A percentile compares a stretch with the other conserved stretches of the same genome.
These are phyloP conservation scores for Citrus unshiu DNA, from an alignment of 345 rosid genomes.

Conservation along the genomic window DNA sequence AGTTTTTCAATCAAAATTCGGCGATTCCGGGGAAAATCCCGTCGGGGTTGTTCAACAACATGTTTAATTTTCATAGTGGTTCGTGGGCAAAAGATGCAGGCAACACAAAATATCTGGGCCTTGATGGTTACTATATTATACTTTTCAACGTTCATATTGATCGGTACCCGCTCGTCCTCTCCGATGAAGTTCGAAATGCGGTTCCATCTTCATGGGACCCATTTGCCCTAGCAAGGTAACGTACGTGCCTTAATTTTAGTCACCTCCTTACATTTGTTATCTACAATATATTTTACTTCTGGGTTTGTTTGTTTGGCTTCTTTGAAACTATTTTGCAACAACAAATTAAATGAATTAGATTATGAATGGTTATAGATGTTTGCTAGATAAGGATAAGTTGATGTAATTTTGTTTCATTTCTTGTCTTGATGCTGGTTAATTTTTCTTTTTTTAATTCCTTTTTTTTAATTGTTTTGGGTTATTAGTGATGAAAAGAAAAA, in stretches of 20 bases:
- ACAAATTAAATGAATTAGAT: too few relatives aligned
- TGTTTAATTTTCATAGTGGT: constrained; percentile 66
- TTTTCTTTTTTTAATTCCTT: too few relatives aligned
- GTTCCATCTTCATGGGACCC: constrained; percentile 93
- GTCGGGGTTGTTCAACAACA: constrained; percentile 67
- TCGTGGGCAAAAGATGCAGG: constrained; percentile 80
- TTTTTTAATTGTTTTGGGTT: too few relatives aligned
- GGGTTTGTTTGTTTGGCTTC: background rate
- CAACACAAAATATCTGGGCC: constrained; percentile 55
- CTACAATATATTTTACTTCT: background rate
- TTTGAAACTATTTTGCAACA: too few relatives aligned
- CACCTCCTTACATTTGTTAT: too few relatives aligned
- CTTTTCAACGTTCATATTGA: constrained; percentile 60
- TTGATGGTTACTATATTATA: constrained; percentile 63
- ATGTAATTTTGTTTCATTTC: too few relatives aligned
- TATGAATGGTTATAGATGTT: too few relatives aligned
- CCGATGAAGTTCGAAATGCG: constrained; percentile 54
- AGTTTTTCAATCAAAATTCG: constrained; percentile 60
- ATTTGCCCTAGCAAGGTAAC: constrained; percentile 61
- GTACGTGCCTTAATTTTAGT: background rate
- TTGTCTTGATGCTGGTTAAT: too few relatives aligned
- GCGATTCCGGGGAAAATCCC: constrained; percentile 78
- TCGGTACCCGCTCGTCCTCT: constrained; percentile 64
- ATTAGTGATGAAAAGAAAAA: too few relatives aligned
- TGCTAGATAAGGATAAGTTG: too few relatives aligned